Conservation (phyloP, 805 yeast species). For the Nakazawaea peltata region DNA sequence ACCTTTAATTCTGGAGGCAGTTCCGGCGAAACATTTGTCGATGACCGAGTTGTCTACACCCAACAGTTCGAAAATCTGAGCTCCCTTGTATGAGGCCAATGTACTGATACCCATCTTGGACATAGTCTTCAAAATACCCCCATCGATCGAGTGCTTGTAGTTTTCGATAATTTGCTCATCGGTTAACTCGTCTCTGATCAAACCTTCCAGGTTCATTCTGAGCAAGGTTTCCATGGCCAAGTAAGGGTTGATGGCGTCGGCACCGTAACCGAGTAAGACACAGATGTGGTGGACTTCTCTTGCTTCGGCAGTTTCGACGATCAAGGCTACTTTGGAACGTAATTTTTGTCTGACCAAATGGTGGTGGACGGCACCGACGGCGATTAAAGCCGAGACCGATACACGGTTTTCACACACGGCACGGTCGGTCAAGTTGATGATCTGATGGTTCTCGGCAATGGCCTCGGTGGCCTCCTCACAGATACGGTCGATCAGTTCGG, state of each 20-base stretch:
- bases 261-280: constrained; percentile 93
- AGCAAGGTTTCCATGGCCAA: constrained; percentile 83
- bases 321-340: constrained; percentile 88
- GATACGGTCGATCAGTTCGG: constrained; percentile 74
- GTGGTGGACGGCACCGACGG: constrained; percentile 97
- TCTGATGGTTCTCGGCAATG: constrained; percentile 64
- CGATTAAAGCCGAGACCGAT: constrained; percentile 80
- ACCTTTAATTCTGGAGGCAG: constrained; percentile 95
- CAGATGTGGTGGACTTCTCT: constrained; percentile 96
- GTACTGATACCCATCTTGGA: constrained; percentile 99
- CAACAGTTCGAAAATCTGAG: constrained; percentile 94
- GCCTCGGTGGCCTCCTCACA: constrained; percentile 85
- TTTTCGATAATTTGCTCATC: constrained; percentile 60
- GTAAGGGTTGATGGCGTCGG: constrained; percentile 93
- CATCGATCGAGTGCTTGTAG: constrained; percentile 79
- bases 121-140: constrained; percentile 94
- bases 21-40: constrained; percentile 93
- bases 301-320: constrained; percentile 94
- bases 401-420: constrained; percentile 50
- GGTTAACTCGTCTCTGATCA: constrained; percentile 48
- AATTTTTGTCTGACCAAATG: constrained; percentile 92
- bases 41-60: constrained; percentile 95
- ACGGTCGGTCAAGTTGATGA: constrained; percentile 73
- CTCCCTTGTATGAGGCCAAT: constrained; percentile 96
- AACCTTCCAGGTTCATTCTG: constrained; percentile 75